These are phyloP conservation scores for Fragilariopsis cylindrus DNA, from an alignment of 108 stramenopile genomes.

Conservation along the genomic window DNA sequence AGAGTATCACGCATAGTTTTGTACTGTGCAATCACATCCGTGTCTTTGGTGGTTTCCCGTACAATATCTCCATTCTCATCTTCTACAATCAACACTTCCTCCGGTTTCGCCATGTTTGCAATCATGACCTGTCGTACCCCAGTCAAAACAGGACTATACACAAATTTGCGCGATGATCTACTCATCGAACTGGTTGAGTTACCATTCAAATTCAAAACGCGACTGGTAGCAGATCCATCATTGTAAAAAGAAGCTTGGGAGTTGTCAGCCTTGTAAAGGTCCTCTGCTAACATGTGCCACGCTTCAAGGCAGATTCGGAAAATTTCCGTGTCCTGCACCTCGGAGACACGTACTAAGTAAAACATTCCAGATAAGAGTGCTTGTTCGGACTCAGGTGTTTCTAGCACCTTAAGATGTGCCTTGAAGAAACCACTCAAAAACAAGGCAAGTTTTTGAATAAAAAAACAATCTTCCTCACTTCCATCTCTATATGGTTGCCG, in stretches of 20 bases:
- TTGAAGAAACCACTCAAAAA: conserved; percentile 93
- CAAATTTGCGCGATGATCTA: conserved; percentile 60
- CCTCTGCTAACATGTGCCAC: conserved; percentile 95
- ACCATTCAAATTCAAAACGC: conserved; percentile 63
- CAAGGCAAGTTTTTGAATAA: conserved; percentile 94
- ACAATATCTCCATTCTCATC: conserved; percentile 99
- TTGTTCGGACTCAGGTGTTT: conserved; percentile 83
- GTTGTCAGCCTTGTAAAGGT: conserved; percentile 90
- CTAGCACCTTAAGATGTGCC: conserved; percentile 87
- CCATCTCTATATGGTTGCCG: conserved; percentile 86
- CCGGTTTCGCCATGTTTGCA: conserved; percentile 99
- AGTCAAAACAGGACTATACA: conserved; percentile 86
- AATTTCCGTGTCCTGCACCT: conserved; percentile 96
- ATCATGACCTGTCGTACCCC: conserved; percentile 96
- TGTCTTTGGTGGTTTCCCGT: conserved; percentile 96
- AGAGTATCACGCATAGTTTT: conserved; percentile 98
- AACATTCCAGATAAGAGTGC: conserved; percentile 87
- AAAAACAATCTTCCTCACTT: conserved; percentile 88
- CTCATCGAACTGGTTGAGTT: conserved; percentile 27
- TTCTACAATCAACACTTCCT: conserved; percentile 99
- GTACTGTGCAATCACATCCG: conserved; percentile 99
- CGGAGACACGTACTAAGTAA: conserved; percentile 94
- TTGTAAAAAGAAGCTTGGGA: conserved; percentile 32
- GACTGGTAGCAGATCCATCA: conserved; percentile 30
- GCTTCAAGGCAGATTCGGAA: conserved; percentile 98